Percentiles rank a stretch among this genome's conserved stretches.
Evolutionary conservation across 345 rosid species (phyloP).

Genomic region (Hevea brasiliensis): DNA sequence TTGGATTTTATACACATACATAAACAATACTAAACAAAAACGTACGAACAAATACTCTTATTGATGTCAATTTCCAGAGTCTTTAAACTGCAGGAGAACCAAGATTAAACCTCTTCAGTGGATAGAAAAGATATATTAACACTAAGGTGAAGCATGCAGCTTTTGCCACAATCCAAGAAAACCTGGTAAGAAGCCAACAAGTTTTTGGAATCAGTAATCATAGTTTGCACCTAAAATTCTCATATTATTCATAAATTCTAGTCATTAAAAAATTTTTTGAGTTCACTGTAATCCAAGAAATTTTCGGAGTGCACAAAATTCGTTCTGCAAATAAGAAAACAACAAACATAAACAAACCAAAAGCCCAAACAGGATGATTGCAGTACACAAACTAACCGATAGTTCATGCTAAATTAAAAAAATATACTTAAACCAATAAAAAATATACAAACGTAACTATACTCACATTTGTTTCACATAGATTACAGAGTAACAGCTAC

Average conservation of each 20-base stretch:
- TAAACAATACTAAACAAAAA: constrained; percentile 2
- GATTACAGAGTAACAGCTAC: too few species aligned
- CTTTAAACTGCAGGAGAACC: constrained; percentile 11
- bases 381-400: neutral
- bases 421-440: neutral
- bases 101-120: constrained; percentile 19
- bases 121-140: constrained; percentile 11
- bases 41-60: constrained; percentile 23
- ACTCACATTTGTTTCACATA: neutral
- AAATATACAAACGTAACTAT: neutral
- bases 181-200: constrained; percentile 26
- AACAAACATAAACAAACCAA: neutral
- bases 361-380: neutral
- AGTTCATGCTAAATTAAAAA: neutral
- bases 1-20: constrained; percentile 31
- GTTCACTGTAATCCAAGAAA: neutral
- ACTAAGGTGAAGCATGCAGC: neutral
- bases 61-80: constrained; percentile 14
- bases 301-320: neutral
- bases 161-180: constrained; percentile 8
- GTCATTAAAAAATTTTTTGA: neutral
- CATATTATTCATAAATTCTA: neutral
- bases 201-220: neutral
- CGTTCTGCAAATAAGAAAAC: neutral
- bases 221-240: neutral